A percentile compares a stretch with the other conserved stretches of the same genome.
Conservation (phyloP, 2,329 filamentous ascomycete genomes). For the Lasiodiplodia hormozganensis region DNA sequence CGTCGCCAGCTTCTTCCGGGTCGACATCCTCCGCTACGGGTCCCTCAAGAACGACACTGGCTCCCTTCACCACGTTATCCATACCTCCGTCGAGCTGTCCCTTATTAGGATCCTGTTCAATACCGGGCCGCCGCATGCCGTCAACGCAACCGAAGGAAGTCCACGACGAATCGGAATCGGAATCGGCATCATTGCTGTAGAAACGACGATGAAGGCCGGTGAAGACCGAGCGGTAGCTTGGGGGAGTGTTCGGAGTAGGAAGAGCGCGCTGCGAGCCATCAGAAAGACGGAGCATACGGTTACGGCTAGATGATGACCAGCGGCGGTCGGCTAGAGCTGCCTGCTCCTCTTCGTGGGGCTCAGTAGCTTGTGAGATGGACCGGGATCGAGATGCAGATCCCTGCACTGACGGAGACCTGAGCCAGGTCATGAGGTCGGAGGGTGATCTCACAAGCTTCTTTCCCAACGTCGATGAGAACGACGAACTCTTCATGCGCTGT, state of each 20-base stretch:
- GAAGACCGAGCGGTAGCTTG: neutral
- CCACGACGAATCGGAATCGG: conserved; percentile 22
- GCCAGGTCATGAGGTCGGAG: conserved; percentile 17
- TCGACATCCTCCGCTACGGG: neutral
- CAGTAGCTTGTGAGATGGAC: conserved; percentile 11
- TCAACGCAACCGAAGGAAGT: conserved; percentile 26
- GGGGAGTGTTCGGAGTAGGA: neutral
- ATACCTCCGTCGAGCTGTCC: neutral
- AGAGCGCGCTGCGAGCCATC: conserved; percentile 18
- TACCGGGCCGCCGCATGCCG: conserved; percentile 23
- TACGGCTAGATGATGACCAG: conserved; percentile 15
- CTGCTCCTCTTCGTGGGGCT: conserved; percentile 13
- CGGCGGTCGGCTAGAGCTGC: neutral
- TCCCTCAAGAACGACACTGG: neutral
- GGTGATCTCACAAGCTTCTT: conserved; percentile 10
- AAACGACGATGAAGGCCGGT: conserved; percentile 13
- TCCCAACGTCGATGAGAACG: conserved; percentile 11
- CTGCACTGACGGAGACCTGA: conserved; percentile 4
- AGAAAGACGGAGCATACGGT: conserved; percentile 12
- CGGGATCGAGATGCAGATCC: conserved; percentile 10
- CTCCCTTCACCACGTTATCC: neutral
- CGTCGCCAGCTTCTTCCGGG: neutral
- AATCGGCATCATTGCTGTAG: conserved; percentile 1
- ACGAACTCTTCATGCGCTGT: conserved; percentile 8
- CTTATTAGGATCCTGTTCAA: neutral